Evolutionary conservation across 1,284 basidiomycete species (phyloP), one percentile per base, ranked within the genome.

Genomic region (Cutaneotrichosporon sp.): DNA sequence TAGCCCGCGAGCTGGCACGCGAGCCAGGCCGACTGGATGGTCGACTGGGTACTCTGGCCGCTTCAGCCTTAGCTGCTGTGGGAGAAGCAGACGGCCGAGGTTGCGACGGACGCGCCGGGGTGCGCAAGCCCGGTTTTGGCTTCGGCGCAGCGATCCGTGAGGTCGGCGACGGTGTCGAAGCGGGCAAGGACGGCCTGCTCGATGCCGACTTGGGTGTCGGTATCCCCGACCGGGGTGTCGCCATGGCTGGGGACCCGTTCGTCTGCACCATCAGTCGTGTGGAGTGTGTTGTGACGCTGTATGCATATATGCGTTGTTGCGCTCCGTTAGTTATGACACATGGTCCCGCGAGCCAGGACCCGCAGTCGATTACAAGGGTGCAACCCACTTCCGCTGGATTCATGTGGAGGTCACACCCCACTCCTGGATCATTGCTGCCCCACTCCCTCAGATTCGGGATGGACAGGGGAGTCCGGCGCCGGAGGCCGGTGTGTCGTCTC

Each of bases 181-280:
- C 19, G 16, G 17, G 42, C 33, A 31, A 10, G n/a, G 22, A 19
- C 17, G 19, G 31, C 25, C 34, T 6, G 20, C 19, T 6, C 38
- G 38, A 22, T 6, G 19, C 10, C 25, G 25, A 26, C 27, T 27
- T 16, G n/a, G 46, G 46, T 14, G 37, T 37, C 4, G 46, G 46
- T 49, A 49, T 49, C 3, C 46, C 46, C 17, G 46, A 31, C 9
- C 46, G n/a, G 10, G 37, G 19, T 2, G 44, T 33, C 20, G 31
- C 19, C 11, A n/a, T 42, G 22, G 26, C 22, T 25, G 33, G 3
- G 19, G 31, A 24, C 32, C 44, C 33, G 32, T 46, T 35, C 44
- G 22, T n/a, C 19, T 44, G 42, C 5, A 19, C 27, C 42, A 44
- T 44, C 11, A 14, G 17, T 35, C 17, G 14, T 14, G 38, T 41